These are phyloP conservation scores for Xylaria venustula DNA, from an alignment of 495 filamentous ascomycete species.

Conservation along the genomic window DNA sequence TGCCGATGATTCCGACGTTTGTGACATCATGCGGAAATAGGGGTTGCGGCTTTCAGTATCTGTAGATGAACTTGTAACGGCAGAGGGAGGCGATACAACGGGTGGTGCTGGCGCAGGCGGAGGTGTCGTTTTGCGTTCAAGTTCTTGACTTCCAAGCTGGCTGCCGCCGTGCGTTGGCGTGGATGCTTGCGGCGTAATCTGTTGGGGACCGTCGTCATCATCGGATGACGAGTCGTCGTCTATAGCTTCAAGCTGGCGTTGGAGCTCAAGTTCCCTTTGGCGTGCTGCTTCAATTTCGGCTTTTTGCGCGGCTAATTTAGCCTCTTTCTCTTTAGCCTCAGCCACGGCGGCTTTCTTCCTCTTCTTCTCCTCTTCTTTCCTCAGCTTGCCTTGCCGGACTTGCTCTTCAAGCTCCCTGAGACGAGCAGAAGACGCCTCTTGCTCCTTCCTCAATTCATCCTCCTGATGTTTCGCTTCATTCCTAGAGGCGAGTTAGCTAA, in stretches of 20 bases:
- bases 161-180: slow-evolving; percentile 66
- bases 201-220: slow-evolving; percentile 82
- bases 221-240: slow-evolving; percentile 76
- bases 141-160: slow-evolving; percentile 52
- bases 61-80: slow-evolving; percentile 44
- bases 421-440: slow-evolving; percentile 76
- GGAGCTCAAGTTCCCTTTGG: slow-evolving; percentile 83
- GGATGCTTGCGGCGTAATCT: slow-evolving; percentile 77
- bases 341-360: slow-evolving; percentile 83
- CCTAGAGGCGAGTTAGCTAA: slow-evolving; percentile 49
- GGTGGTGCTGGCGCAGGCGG: slow-evolving; percentile 46
- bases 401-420: slow-evolving; percentile 89
- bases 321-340: slow-evolving; percentile 87
- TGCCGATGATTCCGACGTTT: slow-evolving; percentile 46
- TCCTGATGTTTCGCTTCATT: slow-evolving; percentile 73
- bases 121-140: slow-evolving; percentile 50
- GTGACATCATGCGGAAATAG: slow-evolving; percentile 52
- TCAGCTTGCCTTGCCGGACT: slow-evolving; percentile 90
- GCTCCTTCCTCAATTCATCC: slow-evolving; percentile 74
- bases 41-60: slow-evolving; percentile 52
- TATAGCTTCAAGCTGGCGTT: slow-evolving; percentile 80
- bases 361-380: slow-evolving; percentile 92
- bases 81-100: slow-evolving; percentile 36
- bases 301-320: slow-evolving; percentile 76
- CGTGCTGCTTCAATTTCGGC: slow-evolving; percentile 90